Evolutionary conservation across 495 filamentous ascomycete genomes (phyloP), one percentile per base, ranked within the genome.

Genomic region (Cudoniella acicularis): DNA sequence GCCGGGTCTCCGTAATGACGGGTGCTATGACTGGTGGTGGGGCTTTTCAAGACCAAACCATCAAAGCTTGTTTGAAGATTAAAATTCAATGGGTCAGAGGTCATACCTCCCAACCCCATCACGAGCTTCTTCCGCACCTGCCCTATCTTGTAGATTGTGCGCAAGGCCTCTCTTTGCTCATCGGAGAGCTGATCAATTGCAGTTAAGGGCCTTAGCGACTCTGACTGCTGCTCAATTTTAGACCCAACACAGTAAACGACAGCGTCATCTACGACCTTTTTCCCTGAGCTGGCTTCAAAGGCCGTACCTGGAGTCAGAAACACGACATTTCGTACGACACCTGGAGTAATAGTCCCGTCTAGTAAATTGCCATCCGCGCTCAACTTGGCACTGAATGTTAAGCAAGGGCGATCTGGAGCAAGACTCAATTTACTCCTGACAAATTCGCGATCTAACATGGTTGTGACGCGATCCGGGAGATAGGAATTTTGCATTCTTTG

Each of bases 351-450:
- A n/a, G 83, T 85, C 13, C 72, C 77, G 2, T 93, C 87, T 9
- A 92, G 62, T 18, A 95, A 70, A 4, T 85, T 72, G 10, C 91
- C 94, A 3, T 68, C 61, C 2, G 80, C 72, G 17, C 77, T 72
- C 49, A 97, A 73, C 54, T 81, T 85, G 2, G 87, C 84, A 62
- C 89, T 94, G 70, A 97, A 91, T 0, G 92, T 96, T 52, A 98
- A 72, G 22, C 84, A 87, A 0, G 88, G 87, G 22, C 86, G 79
- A 40, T 83, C 74, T 3, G 79, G 70, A 0, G 76, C 80, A 36
- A 98, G 74, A 64, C 90, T 93, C 73, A 95, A 88, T 45, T 83
- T 69, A 0, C 75, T 67, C 10, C 80, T 73, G 0, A 87, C 81
- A 4, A 87, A 49, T 22, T 73, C 66, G 2, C 67, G 62, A 0